Percentiles rank a stretch among this genome's conserved stretches.
These are phyloP conservation scores for Talaromyces stipitatus DNA, from an alignment of 495 filamentous ascomycete genomes.

Conservation along the genomic window DNA sequence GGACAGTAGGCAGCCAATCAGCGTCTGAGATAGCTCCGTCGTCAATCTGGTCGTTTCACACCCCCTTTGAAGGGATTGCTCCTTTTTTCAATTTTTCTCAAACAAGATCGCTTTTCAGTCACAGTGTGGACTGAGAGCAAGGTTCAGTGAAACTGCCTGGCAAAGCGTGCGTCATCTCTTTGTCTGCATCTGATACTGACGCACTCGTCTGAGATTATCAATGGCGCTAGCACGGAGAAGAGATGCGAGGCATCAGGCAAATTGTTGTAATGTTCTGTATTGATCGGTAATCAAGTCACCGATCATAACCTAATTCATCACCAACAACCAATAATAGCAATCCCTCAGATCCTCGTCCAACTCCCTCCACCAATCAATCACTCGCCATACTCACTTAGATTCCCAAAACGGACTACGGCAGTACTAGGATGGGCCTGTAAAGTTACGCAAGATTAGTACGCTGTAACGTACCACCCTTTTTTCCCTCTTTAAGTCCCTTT, in stretches of 20 bases:
- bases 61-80: neutral
- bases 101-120: neutral
- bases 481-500: constrained; percentile 15
- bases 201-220: neutral
- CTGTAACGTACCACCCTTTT: constrained; percentile 6
- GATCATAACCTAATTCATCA: constrained; percentile 12
- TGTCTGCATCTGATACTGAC: neutral
- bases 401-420: constrained; percentile 8
- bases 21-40: neutral
- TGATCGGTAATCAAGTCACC: neutral
- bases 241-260: neutral
- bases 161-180: neutral
- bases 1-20: neutral
- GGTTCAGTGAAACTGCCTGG: neutral
- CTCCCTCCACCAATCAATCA: neutral
- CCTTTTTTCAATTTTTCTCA: neutral
- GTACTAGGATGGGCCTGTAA: constrained; percentile 3
- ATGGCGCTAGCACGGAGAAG: neutral
- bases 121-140: no score
- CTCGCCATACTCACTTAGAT: neutral
- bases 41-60: neutral
- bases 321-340: constrained; percentile 17
- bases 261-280: neutral
- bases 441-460: neutral
- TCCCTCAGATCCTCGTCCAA: neutral